Base-by-base conservation (phyloP, 177 flowering plant genomes). In the Vitis hybrid region DNA sequence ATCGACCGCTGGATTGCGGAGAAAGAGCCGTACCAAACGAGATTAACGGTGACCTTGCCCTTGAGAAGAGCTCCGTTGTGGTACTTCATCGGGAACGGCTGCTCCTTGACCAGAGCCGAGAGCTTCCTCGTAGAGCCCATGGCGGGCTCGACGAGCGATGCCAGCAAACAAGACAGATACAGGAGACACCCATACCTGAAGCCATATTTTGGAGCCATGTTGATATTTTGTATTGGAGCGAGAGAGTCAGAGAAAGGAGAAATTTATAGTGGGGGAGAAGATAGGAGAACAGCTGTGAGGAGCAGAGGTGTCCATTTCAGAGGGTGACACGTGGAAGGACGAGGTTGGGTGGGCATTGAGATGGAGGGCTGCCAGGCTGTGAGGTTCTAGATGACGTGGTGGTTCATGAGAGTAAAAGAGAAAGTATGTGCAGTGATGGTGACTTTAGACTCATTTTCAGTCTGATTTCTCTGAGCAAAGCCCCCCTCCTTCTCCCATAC, bases 1-100 rank as follows among this genome's bases (percentile, higher is more conserved):
- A 91, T 77, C 66, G 95, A 74, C 6, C 89, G 88, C 64, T 91
- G 94, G 70, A 67, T 3, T 6, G 98, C 82, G 8, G 90, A 72
- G 81, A 93, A 93, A 57, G 69, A 59, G 1, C 98, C 98, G 80
- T 91, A 93, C 98, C 98, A 93, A 63, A 91, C 75, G 49, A 93
- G 80, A 56, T 90, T 88, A 11, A 90, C 82, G 70, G 89, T 75
- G 76, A 85, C 61, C 45, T 78, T 83, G 32, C 98, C 97, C 51
- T 86, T 85, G n/a, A 93, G 81, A 1, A 93, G 86, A 1, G 76
- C 73, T 7, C 98, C 98, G 78, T 88, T 86, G 83, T 93, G 98
- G 86, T 93, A 91, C 32, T 86, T 83, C 17, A 92, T 82, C 0
- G 80, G 60, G 1, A 89, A 75, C 0, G 97, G 92, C 45, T 82